Evolutionary conservation across 306 rosid species (phyloP).

Genomic region (Medicago lupulina): DNA sequence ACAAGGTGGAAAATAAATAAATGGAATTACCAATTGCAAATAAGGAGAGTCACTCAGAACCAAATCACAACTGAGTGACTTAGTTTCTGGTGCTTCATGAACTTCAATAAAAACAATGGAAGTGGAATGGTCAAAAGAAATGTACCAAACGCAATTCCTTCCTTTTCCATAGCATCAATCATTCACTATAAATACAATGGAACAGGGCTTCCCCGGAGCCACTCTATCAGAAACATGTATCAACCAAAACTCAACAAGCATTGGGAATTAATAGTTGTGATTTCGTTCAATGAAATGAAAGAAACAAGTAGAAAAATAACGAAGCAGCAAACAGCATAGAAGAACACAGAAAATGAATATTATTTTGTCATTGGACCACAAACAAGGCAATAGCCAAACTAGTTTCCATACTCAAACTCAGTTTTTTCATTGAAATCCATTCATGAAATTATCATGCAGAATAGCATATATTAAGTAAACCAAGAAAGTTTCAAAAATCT

Average conservation of each 20-base stretch:
- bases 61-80: neutral
- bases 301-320: neutral
- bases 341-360: neutral
- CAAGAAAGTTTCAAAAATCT: conserved; percentile 5
- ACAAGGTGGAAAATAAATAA: neutral
- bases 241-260: neutral
- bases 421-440: neutral
- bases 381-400: conserved; percentile 19
- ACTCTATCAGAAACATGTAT: neutral
- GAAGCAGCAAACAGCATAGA: neutral
- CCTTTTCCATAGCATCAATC: neutral
- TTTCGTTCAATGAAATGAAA: neutral
- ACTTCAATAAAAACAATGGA: neutral
- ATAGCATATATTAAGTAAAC: conserved; percentile 16
- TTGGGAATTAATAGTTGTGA: neutral
- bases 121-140: neutral
- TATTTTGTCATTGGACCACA: conserved; percentile 11
- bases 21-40: neutral
- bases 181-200: neutral
- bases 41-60: neutral
- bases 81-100: neutral
- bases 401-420: conserved; percentile 14
- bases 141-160: neutral
- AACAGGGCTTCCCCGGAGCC: neutral
- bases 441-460: conserved; percentile 9